Evolutionary conservation across 2,329 filamentous ascomycete genomes (phyloP), one percentile per base, ranked within the genome.

Genomic region (Aspergillus arachidicola): DNA sequence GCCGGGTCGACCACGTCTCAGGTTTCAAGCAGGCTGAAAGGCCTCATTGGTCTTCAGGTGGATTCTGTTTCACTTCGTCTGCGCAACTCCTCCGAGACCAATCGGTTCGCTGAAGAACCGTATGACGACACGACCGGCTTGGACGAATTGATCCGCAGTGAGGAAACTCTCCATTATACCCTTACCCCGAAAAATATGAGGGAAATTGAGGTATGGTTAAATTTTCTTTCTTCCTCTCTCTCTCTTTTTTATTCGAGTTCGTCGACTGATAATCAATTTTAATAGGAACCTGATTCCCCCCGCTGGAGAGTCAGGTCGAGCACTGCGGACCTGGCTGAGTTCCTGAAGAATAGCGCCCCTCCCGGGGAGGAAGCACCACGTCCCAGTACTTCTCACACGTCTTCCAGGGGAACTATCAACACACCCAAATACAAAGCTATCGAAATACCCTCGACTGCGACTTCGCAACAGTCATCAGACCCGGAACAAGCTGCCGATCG

Each of bases 141-240:
- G 71, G 92, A 95, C 72, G 86, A 93, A 69, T 82, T 94, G 57
- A 94, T 95, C 66, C 87, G 91, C 61, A 93, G 91, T 75, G 90
- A 93, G 69, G 87, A 93, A 73, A 94, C 92, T 1, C 89, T 94
- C 50, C 91, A 92, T 70, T 94, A 91, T 75, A 94, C 92, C 1
- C 82, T 94, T 32, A 95, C 92, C 0, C 91, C 92, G 0, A 88
- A 91, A 72, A 91, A 85, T 69, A 92, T 94, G 86, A 89, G 91
- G 64, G 86, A 91, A 67, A 88, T 91, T 70, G 88, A 92, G 76
- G 90, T 91, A 80, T 80, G 86, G 82, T 28, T 30, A 54, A 54
- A n/a, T 21, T 36, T 21, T 10, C 3, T 23, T 14, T 6, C 34
- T 36, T 36, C 2, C 14, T 16, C 12, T 9, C 16, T 28, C 4